These are phyloP conservation scores for Pholiota microspora DNA, from an alignment of 768 basidiomycete genomes.

Conservation along the genomic window DNA sequence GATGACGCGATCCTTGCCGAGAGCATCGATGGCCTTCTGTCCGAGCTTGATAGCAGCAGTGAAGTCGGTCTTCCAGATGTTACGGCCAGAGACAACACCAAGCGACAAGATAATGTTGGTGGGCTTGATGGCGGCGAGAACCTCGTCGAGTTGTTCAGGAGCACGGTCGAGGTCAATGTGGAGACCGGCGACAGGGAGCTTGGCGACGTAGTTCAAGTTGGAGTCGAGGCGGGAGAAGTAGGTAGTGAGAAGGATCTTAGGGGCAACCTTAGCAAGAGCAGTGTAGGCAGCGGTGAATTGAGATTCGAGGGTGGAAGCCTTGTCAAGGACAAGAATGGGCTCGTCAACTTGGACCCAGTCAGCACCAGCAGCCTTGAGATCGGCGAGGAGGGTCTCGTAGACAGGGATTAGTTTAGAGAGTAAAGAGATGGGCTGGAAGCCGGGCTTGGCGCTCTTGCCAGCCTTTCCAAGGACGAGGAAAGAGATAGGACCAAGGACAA, in stretches of 20 bases:
- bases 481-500: conserved; percentile 92
- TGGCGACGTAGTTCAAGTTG: conserved; percentile 84
- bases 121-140: conserved; percentile 79
- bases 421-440: conserved; percentile 90
- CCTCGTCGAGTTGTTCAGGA: conserved; percentile 81
- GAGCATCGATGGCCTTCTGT: conserved; percentile 79
- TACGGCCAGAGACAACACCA: conserved; percentile 95
- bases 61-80: conserved; percentile 99
- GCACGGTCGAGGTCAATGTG: conserved; percentile 98
- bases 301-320: conserved; percentile 70
- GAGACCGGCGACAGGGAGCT: conserved; percentile 90
- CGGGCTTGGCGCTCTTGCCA: conserved; percentile 74
- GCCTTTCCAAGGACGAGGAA: conserved; percentile 94
- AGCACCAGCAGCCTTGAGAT: conserved; percentile 91
- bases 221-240: conserved; percentile 96
- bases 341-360: conserved; percentile 97
- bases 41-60: conserved; percentile 75
- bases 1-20: conserved; percentile 87
- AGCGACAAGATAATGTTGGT: conserved; percentile 84
- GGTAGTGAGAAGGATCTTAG: conserved; percentile 92
- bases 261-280: conserved; percentile 77
- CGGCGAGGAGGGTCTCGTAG: conserved; percentile 85
- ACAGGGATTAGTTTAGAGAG: conserved; percentile 87
- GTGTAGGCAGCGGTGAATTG: conserved; percentile 81
- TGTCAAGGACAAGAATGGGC: conserved; percentile 92